Evolutionary conservation across 805 yeast species (phyloP), one percentile per base, ranked within the genome.

Genomic region (Zygotorulaspora chibaensis): DNA sequence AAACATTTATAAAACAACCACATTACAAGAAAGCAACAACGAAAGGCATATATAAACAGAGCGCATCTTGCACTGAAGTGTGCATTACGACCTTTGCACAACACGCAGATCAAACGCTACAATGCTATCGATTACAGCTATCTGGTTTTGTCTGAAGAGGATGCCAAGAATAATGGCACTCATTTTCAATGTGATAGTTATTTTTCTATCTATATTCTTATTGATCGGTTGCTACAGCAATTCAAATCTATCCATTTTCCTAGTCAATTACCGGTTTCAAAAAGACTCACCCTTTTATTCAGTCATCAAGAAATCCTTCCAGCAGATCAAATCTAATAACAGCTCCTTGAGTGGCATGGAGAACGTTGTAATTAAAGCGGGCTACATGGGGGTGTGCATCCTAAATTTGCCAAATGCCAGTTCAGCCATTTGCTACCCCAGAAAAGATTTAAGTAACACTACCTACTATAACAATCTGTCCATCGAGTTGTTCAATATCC

Each of bases 301-400:
- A 9, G 61, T 71, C 38, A 68, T 78, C 23, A 52, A 69, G 48
- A 53, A 63, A 0, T 71, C 75, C 0, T 73, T 72, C 46, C 28
- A 46, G 11, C 41, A 56, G 2, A 51, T 61, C 20, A 67, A 68
- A 38, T 45, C 63, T 3, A 55, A 72, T 0, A 39, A 51, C 13
- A 23, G 31, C 2, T 48, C 53, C 6, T 28, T 51, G 33, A 16
- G 40, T 3, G 68, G 66, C 2, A 56, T 74, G 17, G 63, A 73
- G 10, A 57, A 63, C 3, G 66, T 81, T 60, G 51, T 63, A 4
- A 72, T 83, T 3, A 68, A 68, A 35, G 72, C 79, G 8, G 83
- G 84, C 8, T 81, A 80, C 53, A 53, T 79, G 53, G 80, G 82
- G 1, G 62, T 80, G 20, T 83, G 89, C 58, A 62, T 80, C 3